A percentile compares a stretch with the other conserved stretches of the same genome.
phyloP scores from a whole-genome alignment of 345 rosid species.

The Brassica incana region DNA sequence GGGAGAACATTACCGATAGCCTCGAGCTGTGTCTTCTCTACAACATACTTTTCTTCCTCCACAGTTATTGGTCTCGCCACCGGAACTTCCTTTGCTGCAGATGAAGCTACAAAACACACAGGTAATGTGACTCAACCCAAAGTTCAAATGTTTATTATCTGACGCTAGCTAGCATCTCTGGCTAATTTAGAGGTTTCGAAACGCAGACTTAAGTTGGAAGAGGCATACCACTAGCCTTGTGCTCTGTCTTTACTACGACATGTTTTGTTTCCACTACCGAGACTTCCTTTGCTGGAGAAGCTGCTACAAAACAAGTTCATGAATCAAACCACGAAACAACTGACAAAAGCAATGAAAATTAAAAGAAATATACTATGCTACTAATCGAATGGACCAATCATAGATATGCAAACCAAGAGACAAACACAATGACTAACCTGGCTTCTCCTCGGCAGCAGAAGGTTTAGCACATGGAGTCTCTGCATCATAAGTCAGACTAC shows the following conservation, averaged over 20 bases:
- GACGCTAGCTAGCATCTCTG: constrained; percentile 17
- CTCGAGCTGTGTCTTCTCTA: constrained; percentile 51
- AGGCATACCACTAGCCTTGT: constrained; percentile 52
- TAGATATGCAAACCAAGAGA: constrained; percentile 2
- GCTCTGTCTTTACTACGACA: constrained; percentile 46
- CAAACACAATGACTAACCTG: constrained; percentile 38
- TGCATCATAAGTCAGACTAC: constrained; percentile 44
- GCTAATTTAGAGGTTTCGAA: neutral
- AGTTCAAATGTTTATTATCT: neutral
- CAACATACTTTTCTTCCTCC: constrained; percentile 46
- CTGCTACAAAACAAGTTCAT: constrained; percentile 22
- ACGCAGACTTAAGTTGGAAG: neutral
- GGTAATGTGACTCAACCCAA: neutral
- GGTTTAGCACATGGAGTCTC: constrained; percentile 78
- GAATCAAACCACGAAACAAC: constrained; percentile 10
- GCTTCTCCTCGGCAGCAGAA: constrained; percentile 41
- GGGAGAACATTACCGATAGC: constrained; percentile 55
- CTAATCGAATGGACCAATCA: neutral
- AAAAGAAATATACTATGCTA: neutral
- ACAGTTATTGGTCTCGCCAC: constrained; percentile 49
- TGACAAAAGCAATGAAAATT: neutral
- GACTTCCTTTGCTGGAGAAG: constrained; percentile 28
- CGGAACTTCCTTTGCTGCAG: constrained; percentile 21
- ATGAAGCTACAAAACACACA: constrained; percentile 35
- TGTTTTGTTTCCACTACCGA: constrained; percentile 35